A percentile compares a stretch with the other conserved stretches of the same genome.
These are phyloP conservation scores for Calonectria hawksworthii DNA, from an alignment of 2,329 filamentous ascomycete genomes.

Conservation along the genomic window DNA sequence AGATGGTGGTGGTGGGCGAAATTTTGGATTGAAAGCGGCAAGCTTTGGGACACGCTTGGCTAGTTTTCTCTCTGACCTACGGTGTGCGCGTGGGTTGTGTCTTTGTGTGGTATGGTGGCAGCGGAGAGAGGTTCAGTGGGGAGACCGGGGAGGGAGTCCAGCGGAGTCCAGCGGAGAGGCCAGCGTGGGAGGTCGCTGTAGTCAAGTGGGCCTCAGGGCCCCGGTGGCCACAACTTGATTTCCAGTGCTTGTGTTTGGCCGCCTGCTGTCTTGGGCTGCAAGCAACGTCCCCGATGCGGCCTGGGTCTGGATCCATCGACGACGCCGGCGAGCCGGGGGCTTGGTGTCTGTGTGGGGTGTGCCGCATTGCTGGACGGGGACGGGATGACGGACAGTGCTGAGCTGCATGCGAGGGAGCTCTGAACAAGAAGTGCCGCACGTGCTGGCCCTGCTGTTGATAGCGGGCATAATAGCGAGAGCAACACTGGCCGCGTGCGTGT, in stretches of 20 bases:
- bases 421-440: neutral
- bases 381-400: conserved; percentile 11
- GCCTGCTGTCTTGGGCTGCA: conserved; percentile 19
- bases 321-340: neutral
- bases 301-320: conserved; percentile 26
- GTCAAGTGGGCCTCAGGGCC: conserved; percentile 2
- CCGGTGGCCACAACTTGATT: conserved; percentile 16
- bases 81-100: neutral
- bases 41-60: conserved; percentile 11
- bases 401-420: neutral
- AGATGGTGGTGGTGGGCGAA: conserved; percentile 6
- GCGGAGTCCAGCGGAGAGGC: neutral
- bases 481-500: neutral
- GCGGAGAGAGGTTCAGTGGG: conserved; percentile 9
- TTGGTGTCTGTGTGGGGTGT: conserved; percentile 6
- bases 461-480: neutral
- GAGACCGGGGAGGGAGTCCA: neutral
- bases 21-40: conserved; percentile 19
- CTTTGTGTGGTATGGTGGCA: conserved; percentile 9
- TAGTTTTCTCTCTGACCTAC: neutral
- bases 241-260: conserved; percentile 11
- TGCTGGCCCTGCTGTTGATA: neutral
- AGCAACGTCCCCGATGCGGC: conserved; percentile 25
- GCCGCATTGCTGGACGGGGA: conserved; percentile 10
- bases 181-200: conserved; percentile 11